Percentiles rank a stretch among this genome's conserved stretches.
Evolutionary conservation across 2,329 filamentous ascomycete genomes (phyloP).

Genomic region (Botrytis sinoallii): DNA sequence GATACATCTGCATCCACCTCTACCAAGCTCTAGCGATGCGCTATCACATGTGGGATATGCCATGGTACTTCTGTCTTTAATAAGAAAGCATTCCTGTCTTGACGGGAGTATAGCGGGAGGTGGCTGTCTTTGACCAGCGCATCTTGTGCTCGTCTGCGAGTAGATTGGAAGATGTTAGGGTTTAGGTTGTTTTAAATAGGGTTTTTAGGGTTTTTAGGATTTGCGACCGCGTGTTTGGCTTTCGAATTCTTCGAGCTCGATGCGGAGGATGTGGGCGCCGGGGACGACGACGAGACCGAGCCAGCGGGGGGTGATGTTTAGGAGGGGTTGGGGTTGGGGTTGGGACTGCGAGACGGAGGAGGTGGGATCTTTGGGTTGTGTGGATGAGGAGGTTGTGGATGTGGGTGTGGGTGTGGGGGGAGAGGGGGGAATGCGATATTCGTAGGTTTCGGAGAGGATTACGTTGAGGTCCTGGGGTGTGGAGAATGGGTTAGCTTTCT

Average conservation of each 20-base stretch:
- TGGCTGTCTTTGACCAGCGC: too few relatives aligned
- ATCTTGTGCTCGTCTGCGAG: neutral
- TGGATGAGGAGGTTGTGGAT: constrained; percentile 49
- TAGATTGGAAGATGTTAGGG: neutral
- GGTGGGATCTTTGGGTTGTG: constrained; percentile 40
- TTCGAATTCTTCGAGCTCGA: constrained; percentile 78
- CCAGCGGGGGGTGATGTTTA: constrained; percentile 70
- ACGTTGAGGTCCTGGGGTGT: constrained; percentile 73
- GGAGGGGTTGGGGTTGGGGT: neutral
- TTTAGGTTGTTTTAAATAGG: too few relatives aligned
- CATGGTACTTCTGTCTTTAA: neutral
- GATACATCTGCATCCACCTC: neutral
- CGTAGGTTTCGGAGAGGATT: constrained; percentile 79
- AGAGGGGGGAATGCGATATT: constrained; percentile 74
- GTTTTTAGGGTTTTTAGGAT: neutral
- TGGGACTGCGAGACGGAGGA: constrained; percentile 13
- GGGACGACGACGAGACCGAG: constrained; percentile 89
- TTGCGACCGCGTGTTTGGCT: constrained; percentile 40
- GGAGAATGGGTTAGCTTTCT: neutral
- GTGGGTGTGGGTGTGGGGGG: constrained; percentile 35
- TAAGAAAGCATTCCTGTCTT: neutral
- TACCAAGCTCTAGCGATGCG: neutral
- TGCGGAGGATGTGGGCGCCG: constrained; percentile 77
- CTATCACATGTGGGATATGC: neutral
- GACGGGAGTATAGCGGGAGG: neutral